Conservation (phyloP, 257 asterid species). For the Salvia rosmarinus region DNA sequence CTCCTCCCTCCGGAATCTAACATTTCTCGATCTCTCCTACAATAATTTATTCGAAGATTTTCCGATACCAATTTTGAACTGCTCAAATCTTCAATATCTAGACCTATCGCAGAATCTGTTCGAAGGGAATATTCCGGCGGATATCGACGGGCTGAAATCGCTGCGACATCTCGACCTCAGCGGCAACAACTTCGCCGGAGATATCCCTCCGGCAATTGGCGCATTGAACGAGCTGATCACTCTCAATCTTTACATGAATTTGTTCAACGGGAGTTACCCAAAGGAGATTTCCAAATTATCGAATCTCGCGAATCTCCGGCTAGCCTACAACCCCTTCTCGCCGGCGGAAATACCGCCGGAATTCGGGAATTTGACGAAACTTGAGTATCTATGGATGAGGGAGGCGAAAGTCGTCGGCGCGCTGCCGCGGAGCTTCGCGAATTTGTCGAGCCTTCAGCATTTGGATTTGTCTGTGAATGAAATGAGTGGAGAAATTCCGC, state of each 20-base stretch:
- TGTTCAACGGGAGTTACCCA: constrained; percentile 72
- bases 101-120: constrained; percentile 69
- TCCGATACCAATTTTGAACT: constrained; percentile 53
- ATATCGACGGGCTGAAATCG: constrained; percentile 48
- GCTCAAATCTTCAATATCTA: constrained; percentile 53
- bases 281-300: constrained; percentile 59
- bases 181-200: constrained; percentile 79
- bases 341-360: constrained; percentile 61
- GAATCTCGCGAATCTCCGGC: constrained; percentile 57
- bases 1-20: constrained; percentile 54
- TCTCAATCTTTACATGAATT: constrained; percentile 46
- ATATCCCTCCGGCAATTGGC: constrained; percentile 70
- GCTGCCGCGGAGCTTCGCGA: constrained; percentile 42
- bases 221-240: constrained; percentile 47
- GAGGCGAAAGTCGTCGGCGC: constrained; percentile 49
- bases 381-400: constrained; percentile 54
- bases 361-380: constrained; percentile 56
- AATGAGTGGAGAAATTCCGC: constrained; percentile 47
- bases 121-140: constrained; percentile 61
- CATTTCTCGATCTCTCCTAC: constrained; percentile 45
- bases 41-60: constrained; percentile 57
- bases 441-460: constrained; percentile 40
- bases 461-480: constrained; percentile 46
- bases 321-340: constrained; percentile 57
- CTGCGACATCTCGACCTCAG: constrained; percentile 57